phyloP scores from a whole-genome alignment of 78 protist species.

The Dictyostelium intermedium region DNA sequence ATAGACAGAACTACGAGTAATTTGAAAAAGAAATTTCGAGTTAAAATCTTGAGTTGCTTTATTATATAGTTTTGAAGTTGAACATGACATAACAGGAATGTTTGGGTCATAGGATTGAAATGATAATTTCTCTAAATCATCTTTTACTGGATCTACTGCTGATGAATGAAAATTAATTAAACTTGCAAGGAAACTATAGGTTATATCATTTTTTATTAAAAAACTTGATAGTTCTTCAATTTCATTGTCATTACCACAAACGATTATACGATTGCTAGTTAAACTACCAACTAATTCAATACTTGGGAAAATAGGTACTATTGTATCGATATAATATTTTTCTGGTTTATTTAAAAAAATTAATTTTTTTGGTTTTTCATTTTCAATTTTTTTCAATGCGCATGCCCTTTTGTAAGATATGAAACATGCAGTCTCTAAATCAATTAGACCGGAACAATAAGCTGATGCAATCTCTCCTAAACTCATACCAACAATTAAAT shows the following conservation, averaged over 20 bases:
- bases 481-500: background rate
- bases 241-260: conserved; percentile 18
- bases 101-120: background rate
- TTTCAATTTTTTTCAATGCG: background rate
- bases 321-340: background rate
- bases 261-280: too few relatives aligned
- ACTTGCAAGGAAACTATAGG: background rate
- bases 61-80: background rate
- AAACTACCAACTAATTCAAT: conserved; percentile 5
- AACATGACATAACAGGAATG: background rate
- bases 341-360: background rate
- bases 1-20: background rate
- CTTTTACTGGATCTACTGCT: background rate
- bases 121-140: background rate
- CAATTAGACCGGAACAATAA: conserved; percentile 6
- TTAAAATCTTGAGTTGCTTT: background rate
- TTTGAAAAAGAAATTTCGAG: background rate
- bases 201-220: background rate
- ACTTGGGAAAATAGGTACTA: background rate
- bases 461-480: conserved; percentile 61
- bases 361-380: background rate
- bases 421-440: background rate
- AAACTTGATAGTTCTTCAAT: background rate
- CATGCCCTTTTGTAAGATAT: background rate
- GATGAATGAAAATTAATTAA: conserved; percentile 40